Evolutionary conservation across 1,139 yeast genomes (phyloP).

Genomic region (Martiniozyma asiatica): DNA sequence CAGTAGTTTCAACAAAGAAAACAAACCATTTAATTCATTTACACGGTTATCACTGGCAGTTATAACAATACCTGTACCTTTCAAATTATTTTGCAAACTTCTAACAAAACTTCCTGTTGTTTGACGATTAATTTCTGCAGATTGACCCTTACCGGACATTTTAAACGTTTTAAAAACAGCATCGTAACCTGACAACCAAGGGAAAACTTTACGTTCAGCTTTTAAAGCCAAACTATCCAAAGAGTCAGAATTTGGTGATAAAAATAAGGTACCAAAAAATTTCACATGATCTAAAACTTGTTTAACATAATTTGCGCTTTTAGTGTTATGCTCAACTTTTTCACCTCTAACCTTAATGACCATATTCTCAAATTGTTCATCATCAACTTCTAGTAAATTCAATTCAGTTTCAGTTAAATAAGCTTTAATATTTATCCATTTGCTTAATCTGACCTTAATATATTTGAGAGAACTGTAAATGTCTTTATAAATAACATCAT

Average conservation of each 20-base stretch:
- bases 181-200: slow-evolving; percentile 21
- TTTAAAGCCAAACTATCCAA: slow-evolving; percentile 8
- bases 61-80: slow-evolving; percentile 41
- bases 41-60: slow-evolving; percentile 34
- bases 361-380: slow-evolving; percentile 14
- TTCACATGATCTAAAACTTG: slow-evolving; percentile 17
- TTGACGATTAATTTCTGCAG: slow-evolving; percentile 5
- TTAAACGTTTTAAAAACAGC: no score
- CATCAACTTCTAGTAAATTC: slow-evolving; percentile 13
- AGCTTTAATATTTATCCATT: slow-evolving; percentile 18
- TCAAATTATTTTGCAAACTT: slow-evolving; percentile 26
- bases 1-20: slow-evolving; percentile 34
- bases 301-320: slow-evolving; percentile 16
- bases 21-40: slow-evolving; percentile 32
- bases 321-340: slow-evolving; percentile 16
- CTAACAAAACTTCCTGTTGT: slow-evolving; percentile 26
- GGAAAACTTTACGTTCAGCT: slow-evolving; percentile 12
- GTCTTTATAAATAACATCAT: slow-evolving; percentile 19
- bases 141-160: slow-evolving; percentile 2
- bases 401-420: slow-evolving; percentile 15
- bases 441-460: slow-evolving; percentile 14
- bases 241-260: slow-evolving; percentile 6
- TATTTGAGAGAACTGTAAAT: slow-evolving; percentile 18
- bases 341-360: slow-evolving; percentile 12
- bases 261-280: slow-evolving; percentile 16